These are phyloP conservation scores for Dioscorea alata DNA, from an alignment of 106 monocot genomes.

Conservation along the genomic window DNA sequence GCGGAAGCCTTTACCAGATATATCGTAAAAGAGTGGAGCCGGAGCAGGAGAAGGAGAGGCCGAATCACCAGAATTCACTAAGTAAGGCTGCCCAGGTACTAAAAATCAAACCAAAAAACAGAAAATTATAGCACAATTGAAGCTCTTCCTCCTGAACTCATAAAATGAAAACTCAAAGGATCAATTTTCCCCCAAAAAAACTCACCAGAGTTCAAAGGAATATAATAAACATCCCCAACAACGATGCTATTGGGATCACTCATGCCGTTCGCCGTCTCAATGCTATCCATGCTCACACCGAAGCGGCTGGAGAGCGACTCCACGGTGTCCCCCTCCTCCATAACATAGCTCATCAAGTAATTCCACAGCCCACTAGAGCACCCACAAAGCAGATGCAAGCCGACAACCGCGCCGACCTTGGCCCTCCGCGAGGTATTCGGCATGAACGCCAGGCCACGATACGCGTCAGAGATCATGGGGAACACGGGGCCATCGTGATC, in stretches of 20 bases:
- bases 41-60: conserved; percentile 56
- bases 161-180: not conserved
- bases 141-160: not conserved
- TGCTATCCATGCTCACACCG: conserved; percentile 88
- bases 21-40: conserved; percentile 11
- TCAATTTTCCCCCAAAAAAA: not conserved
- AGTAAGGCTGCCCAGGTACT: conserved; percentile 83
- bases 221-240: conserved; percentile 65
- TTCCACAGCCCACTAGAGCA: conserved; percentile 95
- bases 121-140: not conserved
- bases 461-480: conserved; percentile 25
- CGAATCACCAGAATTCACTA: conserved; percentile 6
- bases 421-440: conserved; percentile 35
- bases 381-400: conserved; percentile 66
- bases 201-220: conserved; percentile 85
- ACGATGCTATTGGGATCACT: conserved; percentile 34
- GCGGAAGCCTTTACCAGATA: conserved; percentile 32
- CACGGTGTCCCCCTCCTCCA: conserved; percentile 70
- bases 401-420: conserved; percentile 43
- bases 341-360: conserved; percentile 75
- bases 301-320: conserved; percentile 73
- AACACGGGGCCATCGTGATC: conserved; percentile 3
- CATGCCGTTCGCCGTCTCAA: conserved; percentile 79
- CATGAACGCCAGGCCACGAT: conserved; percentile 38
- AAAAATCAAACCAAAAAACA: conserved; percentile 1